phyloP scores from a whole-genome alignment of 2,329 filamentous ascomycete genomes.

The Ophiostoma ips region DNA sequence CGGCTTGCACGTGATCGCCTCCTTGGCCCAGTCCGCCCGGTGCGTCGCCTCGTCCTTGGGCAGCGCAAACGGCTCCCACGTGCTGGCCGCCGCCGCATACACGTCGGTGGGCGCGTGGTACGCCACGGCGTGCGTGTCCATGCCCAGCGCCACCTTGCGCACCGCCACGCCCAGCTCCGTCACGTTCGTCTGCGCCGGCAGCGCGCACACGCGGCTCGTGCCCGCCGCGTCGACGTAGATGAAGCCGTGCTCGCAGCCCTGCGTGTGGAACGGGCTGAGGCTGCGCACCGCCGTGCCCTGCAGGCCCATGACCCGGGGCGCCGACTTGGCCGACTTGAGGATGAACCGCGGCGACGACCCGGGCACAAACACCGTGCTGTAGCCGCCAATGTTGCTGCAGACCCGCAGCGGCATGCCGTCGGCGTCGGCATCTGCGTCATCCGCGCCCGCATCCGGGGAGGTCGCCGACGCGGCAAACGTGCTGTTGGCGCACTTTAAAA shows the following conservation, averaged over 20 bases:
- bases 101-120: constrained; percentile 64
- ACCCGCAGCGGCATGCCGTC: constrained; percentile 36
- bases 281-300: constrained; percentile 54
- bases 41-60: constrained; percentile 78
- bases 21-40: constrained; percentile 65
- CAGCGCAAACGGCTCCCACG: constrained; percentile 59
- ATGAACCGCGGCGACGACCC: constrained; percentile 71
- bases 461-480: constrained; percentile 45
- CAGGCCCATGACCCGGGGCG: constrained; percentile 61
- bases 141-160: constrained; percentile 53
- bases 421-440: too few species aligned
- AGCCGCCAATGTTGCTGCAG: constrained; percentile 56
- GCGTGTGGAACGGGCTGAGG: constrained; percentile 63
- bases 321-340: constrained; percentile 64
- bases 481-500: constrained; percentile 4
- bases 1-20: constrained; percentile 51
- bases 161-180: constrained; percentile 64
- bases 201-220: constrained; percentile 57
- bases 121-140: constrained; percentile 58
- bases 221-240: constrained; percentile 64
- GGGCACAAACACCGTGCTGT: constrained; percentile 69
- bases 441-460: too few species aligned
- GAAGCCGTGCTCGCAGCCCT: constrained; percentile 67
- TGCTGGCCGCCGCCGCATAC: constrained; percentile 64
- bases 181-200: constrained; percentile 50